A percentile compares a stretch with the other conserved stretches of the same genome.
Conservation (phyloP, 768 basidiomycete species). For the Xerocomellus intermedius region DNA sequence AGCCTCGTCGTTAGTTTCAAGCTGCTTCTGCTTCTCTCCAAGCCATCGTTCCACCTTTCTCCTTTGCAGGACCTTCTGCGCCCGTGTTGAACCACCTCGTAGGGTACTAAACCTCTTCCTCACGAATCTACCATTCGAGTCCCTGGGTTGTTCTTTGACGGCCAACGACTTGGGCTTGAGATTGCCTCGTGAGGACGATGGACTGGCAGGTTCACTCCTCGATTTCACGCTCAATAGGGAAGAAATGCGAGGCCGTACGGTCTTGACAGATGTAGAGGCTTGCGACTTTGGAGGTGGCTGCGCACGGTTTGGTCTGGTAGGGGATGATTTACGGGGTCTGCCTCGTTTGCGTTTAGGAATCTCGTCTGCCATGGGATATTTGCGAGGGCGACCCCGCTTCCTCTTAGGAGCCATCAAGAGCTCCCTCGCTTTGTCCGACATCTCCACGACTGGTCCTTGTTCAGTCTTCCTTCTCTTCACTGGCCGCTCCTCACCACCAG, state of each 20-base stretch:
- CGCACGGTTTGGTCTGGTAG: conserved; percentile 8
- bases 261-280: conserved; percentile 10
- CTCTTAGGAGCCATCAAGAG: conserved; percentile 31
- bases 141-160: conserved; percentile 55
- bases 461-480: conserved; percentile 53
- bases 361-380: conserved; percentile 31
- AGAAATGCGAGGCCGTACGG: conserved; percentile 8
- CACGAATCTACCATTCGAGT: conserved; percentile 48
- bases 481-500: conserved; percentile 41
- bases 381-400: conserved; percentile 36
- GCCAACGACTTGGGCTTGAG: conserved; percentile 44
- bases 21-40: conserved; percentile 24
- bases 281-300: conserved; percentile 10
- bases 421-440: conserved; percentile 36
- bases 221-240: conserved; percentile 23
- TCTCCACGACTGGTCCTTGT: conserved; percentile 25
- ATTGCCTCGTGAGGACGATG: conserved; percentile 24
- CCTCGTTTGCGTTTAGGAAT: conserved; percentile 36
- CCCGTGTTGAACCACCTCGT: conserved; percentile 33
- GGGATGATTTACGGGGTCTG: conserved; percentile 34
- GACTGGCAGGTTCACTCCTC: conserved; percentile 21
- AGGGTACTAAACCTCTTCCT: conserved; percentile 33
- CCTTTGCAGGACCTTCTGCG: conserved; percentile 42
- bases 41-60: conserved; percentile 42
- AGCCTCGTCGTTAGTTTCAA: conserved; percentile 12